Conservation (phyloP, 2,329 filamentous ascomycete genomes). For the Fusarium haematococcum region DNA sequence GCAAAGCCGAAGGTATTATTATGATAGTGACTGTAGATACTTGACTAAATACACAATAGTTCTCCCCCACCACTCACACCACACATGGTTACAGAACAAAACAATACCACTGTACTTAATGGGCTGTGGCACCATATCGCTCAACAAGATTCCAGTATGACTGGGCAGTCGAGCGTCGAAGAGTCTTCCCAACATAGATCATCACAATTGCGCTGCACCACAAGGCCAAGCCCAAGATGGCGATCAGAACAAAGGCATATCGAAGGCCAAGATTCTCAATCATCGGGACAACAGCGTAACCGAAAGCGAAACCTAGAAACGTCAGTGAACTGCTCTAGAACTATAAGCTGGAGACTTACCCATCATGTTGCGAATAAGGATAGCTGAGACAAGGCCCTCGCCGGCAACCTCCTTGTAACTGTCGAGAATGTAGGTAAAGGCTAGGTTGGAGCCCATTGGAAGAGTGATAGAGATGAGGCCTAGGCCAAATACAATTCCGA, state of each 20-base stretch:
- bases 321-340: background rate
- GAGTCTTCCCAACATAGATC: conserved; percentile 30
- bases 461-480: conserved; percentile 37
- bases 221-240: conserved; percentile 27
- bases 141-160: conserved; percentile 38
- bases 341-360: conserved; percentile 5
- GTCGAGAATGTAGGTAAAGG: conserved; percentile 41
- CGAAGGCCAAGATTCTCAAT: conserved; percentile 22
- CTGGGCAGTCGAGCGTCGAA: conserved; percentile 23
- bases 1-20: background rate
- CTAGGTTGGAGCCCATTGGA: conserved; percentile 36
- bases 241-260: conserved; percentile 36
- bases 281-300: background rate
- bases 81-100: background rate
- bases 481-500: conserved; percentile 40
- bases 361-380: conserved; percentile 41
- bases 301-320: background rate
- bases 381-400: conserved; percentile 36
- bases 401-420: conserved; percentile 43
- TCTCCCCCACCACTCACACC: background rate
- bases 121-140: conserved; percentile 10
- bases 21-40: background rate
- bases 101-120: background rate
- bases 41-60: background rate
- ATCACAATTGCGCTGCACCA: conserved; percentile 28